Evolutionary conservation across 805 yeast genomes (phyloP).

Genomic region (Kuraishia ogatae): DNA sequence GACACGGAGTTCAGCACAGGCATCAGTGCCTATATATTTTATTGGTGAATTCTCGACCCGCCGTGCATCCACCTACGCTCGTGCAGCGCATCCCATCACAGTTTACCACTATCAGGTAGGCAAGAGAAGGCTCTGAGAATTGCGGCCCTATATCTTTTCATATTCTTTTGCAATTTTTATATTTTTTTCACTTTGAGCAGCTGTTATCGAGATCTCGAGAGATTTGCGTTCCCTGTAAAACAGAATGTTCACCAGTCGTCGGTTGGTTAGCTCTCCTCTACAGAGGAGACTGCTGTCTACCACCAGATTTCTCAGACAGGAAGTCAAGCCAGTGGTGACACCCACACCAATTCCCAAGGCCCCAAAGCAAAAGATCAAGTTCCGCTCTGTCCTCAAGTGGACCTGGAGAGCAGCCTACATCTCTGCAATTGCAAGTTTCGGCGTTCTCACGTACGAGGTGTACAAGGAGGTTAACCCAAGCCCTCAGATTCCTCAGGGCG

Average conservation of each 20-base stretch:
- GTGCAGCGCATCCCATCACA: not conserved
- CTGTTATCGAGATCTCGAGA: not conserved
- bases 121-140: not conserved
- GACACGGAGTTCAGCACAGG: not conserved
- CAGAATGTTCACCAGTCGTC: not conserved
- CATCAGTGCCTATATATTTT: not conserved
- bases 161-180: too few relatives aligned
- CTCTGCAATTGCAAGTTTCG: constrained; percentile 42
- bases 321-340: constrained; percentile 3
- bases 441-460: constrained; percentile 53
- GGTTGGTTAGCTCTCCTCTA: not conserved
- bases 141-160: not conserved
- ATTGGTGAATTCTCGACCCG: not conserved
- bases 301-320: not conserved
- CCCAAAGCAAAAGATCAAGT: constrained; percentile 5
- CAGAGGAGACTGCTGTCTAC: constrained; percentile 2
- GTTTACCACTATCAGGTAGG: not conserved
- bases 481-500: constrained; percentile 49
- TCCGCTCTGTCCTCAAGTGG: constrained; percentile 23
- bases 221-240: not conserved
- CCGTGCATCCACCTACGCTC: not conserved
- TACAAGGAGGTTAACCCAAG: constrained; percentile 56
- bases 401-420: constrained; percentile 42
- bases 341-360: constrained; percentile 2
- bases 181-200: not conserved